These are phyloP conservation scores for Abrus precatorius DNA, from an alignment of 306 rosid species.

Conservation along the genomic window DNA sequence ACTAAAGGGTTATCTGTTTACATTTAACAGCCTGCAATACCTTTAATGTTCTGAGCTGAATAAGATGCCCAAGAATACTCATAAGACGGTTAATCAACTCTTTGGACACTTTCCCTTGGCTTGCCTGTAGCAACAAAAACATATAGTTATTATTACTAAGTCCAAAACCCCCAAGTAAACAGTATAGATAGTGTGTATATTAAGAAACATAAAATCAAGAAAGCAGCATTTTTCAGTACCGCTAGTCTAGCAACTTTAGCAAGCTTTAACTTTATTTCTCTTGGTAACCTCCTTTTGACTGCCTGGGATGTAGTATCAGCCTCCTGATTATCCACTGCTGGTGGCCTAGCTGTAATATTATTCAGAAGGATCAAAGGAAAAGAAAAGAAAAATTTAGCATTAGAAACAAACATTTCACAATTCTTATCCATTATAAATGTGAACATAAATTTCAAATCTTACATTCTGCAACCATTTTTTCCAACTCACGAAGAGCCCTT, in stretches of 20 bases:
- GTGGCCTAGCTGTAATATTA: conserved; percentile 89
- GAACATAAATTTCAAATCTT: conserved; percentile 53
- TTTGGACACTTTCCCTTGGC: conserved; percentile 91
- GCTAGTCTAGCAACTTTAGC: conserved; percentile 98
- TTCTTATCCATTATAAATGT: conserved; percentile 39
- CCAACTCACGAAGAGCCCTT: conserved; percentile 90
- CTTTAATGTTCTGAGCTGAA: conserved; percentile 97
- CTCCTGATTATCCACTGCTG: conserved; percentile 81
- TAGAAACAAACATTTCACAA: conserved; percentile 37
- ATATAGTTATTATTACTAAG: conserved; percentile 36
- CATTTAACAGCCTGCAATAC: conserved; percentile 53
- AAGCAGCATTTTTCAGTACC: conserved; percentile 57
- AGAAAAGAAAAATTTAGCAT: conserved; percentile 38
- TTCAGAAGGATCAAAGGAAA: conserved; percentile 22
- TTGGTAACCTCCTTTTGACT: conserved; percentile 94
- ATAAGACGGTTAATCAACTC: conserved; percentile 91
- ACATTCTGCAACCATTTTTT: conserved; percentile 98
- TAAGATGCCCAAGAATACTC: conserved; percentile 95
- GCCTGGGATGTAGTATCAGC: conserved; percentile 80
- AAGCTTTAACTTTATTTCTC: conserved; percentile 95
- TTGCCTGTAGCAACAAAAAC: conserved; percentile 79
- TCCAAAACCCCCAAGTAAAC: conserved; percentile 16
- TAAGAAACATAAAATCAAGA: conserved; percentile 44
- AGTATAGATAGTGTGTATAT: neutral
- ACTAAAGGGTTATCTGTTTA: conserved; percentile 25